Percentiles rank a stretch among this genome's conserved stretches.
Evolutionary conservation across 169 alveolate genomes (phyloP).

Genomic region (Babesia sp.): DNA sequence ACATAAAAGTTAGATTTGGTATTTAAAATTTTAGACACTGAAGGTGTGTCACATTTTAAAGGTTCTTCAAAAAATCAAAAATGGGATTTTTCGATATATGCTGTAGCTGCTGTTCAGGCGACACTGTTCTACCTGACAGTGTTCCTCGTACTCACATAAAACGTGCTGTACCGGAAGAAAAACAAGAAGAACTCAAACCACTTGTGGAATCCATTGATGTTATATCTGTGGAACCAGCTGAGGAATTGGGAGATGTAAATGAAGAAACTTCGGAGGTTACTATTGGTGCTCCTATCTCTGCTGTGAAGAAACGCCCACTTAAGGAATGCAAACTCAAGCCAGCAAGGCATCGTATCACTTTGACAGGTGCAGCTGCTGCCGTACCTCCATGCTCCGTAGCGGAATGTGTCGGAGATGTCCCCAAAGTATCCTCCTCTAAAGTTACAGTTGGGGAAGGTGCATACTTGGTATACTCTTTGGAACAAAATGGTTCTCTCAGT

Average conservation of each 20-base stretch:
- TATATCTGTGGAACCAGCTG: constrained; percentile 7
- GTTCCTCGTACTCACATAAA: not conserved
- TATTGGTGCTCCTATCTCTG: not conserved
- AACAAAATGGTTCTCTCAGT: constrained; percentile 44
- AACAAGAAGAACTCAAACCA: not conserved
- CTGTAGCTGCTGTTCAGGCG: constrained; percentile 50
- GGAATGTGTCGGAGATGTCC: constrained; percentile 50
- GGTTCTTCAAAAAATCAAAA: not conserved
- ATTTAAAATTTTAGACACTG: too few relatives aligned
- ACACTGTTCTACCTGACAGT: constrained; percentile 14
- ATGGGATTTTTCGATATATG: constrained; percentile 55
- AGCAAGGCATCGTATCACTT: constrained; percentile 8
- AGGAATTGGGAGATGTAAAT: not conserved
- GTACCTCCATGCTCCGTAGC: constrained; percentile 56
- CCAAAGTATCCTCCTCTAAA: constrained; percentile 26
- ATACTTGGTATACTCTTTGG: constrained; percentile 52
- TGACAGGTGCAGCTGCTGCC: constrained; percentile 69
- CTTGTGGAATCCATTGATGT: not conserved
- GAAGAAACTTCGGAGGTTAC: constrained; percentile 15
- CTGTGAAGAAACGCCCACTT: constrained; percentile 16
- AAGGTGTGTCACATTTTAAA: too few relatives aligned
- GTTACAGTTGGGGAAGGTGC: constrained; percentile 49
- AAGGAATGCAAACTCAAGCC: constrained; percentile 41
- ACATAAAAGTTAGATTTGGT: too few relatives aligned
- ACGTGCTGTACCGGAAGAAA: not conserved